Conservation (phyloP, 768 basidiomycete species). For the Scleroderma bovista region DNA sequence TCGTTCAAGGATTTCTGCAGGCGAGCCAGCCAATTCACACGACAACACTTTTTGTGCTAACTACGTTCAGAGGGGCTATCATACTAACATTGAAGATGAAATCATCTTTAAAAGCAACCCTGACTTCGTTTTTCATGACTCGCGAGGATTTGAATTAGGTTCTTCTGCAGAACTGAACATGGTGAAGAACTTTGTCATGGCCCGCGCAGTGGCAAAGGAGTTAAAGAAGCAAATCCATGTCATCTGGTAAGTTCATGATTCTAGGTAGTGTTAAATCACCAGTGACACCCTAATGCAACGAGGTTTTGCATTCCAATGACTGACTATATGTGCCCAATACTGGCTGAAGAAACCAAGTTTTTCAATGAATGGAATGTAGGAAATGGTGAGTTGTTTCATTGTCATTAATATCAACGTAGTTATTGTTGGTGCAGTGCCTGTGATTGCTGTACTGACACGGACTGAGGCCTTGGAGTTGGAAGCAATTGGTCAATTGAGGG, state of each 20-base stretch:
- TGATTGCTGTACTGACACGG: slow-evolving; percentile 36
- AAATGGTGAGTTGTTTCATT: neutral
- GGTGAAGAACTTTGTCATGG: slow-evolving; percentile 29
- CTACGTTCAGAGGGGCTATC: neutral
- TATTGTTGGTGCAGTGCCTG: slow-evolving; percentile 30
- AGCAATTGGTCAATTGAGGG: slow-evolving; percentile 10
- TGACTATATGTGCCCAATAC: slow-evolving; percentile 15
- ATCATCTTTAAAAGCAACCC: too few relatives aligned
- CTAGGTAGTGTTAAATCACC: neutral
- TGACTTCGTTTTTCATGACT: slow-evolving; percentile 38
- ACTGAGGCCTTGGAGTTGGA: slow-evolving; percentile 25
- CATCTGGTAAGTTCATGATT: slow-evolving; percentile 29
- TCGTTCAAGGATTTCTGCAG: neutral
- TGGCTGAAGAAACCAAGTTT: slow-evolving; percentile 15
- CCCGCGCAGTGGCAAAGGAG: slow-evolving; percentile 11
- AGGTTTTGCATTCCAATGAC: slow-evolving; percentile 38
- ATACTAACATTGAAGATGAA: neutral
- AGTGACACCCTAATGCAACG: slow-evolving; percentile 5
- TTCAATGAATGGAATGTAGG: slow-evolving; percentile 23
- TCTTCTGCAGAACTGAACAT: slow-evolving; percentile 20
- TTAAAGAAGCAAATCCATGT: slow-evolving; percentile 30
- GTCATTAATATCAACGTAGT: neutral
- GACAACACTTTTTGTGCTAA: too few relatives aligned
- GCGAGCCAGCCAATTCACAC: too few relatives aligned
- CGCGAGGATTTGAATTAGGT: slow-evolving; percentile 37